These are phyloP conservation scores for Hirsutella rhossiliensis DNA, from an alignment of 2,329 filamentous ascomycete genomes.

Conservation along the genomic window DNA sequence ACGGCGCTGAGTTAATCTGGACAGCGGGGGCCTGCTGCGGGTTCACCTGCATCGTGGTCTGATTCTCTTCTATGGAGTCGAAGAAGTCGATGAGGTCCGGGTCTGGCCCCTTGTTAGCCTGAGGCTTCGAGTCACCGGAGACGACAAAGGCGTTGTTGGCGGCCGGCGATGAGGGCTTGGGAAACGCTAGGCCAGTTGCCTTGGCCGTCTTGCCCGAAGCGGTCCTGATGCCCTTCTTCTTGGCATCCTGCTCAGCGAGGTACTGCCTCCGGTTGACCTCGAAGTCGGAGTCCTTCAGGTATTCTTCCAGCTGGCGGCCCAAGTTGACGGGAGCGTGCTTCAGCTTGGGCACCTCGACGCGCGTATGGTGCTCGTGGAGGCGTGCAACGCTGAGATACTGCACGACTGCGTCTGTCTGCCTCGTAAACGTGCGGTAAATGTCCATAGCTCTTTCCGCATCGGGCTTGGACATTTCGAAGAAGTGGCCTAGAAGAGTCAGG, in stretches of 20 bases:
- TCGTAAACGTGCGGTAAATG: conserved; percentile 86
- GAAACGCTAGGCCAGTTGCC: conserved; percentile 21
- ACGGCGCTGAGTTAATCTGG: conserved; percentile 22
- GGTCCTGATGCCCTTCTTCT: conserved; percentile 34
- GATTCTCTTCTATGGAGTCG: conserved; percentile 82
- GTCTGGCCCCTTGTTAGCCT: conserved; percentile 48
- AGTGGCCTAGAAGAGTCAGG: conserved; percentile 55
- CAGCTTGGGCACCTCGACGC: conserved; percentile 88
- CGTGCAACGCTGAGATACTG: conserved; percentile 78
- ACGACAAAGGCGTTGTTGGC: conserved; percentile 30
- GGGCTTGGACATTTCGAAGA: conserved; percentile 93
- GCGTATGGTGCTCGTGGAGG: conserved; percentile 82
- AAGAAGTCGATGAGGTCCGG: conserved; percentile 90
- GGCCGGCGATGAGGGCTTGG: conserved; percentile 24
- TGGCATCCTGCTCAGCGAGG: conserved; percentile 70
- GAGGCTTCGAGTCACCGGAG: conserved; percentile 28
- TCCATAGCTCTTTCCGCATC: conserved; percentile 86
- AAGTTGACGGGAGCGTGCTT: conserved; percentile 94
- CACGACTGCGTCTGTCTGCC: conserved; percentile 86
- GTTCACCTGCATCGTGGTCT: conserved; percentile 52
- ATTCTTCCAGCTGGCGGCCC: conserved; percentile 82
- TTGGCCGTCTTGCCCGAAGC: conserved; percentile 19
- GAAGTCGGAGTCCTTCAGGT: conserved; percentile 88
- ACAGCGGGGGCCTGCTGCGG: conserved; percentile 18
- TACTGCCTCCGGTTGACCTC: conserved; percentile 89